Evolutionary conservation across 2,329 filamentous ascomycete genomes (phyloP).

Genomic region (Aspergillus sp.): DNA sequence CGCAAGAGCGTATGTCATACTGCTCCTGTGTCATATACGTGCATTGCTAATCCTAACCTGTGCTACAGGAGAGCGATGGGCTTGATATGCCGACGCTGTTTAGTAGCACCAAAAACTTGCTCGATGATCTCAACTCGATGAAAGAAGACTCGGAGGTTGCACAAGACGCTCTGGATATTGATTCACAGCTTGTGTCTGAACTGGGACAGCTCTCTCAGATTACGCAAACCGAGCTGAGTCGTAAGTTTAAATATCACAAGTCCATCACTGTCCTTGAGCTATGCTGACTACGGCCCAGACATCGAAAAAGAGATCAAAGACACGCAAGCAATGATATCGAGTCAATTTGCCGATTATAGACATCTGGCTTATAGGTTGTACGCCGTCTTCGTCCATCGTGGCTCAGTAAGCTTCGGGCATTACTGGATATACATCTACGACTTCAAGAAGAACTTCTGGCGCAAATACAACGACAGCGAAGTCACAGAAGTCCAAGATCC

Average conservation of each 20-base stretch:
- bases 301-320: constrained; percentile 43
- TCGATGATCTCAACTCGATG: constrained; percentile 36
- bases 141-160: constrained; percentile 24
- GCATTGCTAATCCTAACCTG: constrained; percentile 2
- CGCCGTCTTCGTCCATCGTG: constrained; percentile 84
- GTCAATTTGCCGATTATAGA: constrained; percentile 58
- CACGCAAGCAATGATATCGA: constrained; percentile 44
- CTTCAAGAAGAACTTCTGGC: constrained; percentile 73
- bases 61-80: constrained; percentile 14
- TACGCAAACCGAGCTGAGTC: constrained; percentile 42
- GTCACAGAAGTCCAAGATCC: constrained; percentile 63
- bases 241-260: constrained; percentile 20
- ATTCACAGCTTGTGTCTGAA: constrained; percentile 33
- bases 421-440: constrained; percentile 98
- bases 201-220: constrained; percentile 42
- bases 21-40: neutral
- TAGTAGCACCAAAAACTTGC: constrained; percentile 33
- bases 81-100: constrained; percentile 27
- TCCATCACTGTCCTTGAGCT: neutral
- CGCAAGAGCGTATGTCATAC: constrained; percentile 25
- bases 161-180: constrained; percentile 39
- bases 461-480: constrained; percentile 84
- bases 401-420: constrained; percentile 65
- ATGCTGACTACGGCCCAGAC: constrained; percentile 8
- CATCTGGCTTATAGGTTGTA: constrained; percentile 74